Conservation (phyloP, 192 early-diverging fungal genomes). For the Gigaspora rosea region DNA sequence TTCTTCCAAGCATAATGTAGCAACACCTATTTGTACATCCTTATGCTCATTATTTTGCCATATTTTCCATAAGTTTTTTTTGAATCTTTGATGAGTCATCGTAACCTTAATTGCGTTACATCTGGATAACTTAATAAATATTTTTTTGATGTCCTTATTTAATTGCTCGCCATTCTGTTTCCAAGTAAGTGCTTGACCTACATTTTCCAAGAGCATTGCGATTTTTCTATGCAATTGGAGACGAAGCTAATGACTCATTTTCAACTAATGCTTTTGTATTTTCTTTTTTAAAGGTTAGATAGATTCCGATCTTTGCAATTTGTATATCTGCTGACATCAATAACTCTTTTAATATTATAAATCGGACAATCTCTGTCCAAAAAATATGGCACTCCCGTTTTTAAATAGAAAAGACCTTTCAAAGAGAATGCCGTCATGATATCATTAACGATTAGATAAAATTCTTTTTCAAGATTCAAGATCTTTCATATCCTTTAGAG, state of each 20-base stretch:
- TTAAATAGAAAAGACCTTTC: constrained; percentile 32
- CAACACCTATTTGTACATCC: constrained; percentile 27
- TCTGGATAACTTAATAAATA: constrained; percentile 31
- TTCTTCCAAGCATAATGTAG: constrained; percentile 18
- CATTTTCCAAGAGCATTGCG: neutral
- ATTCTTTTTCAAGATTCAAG: constrained; percentile 19
- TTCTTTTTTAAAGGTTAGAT: neutral
- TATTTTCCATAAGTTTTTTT: constrained; percentile 29
- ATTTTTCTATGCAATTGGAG: neutral
- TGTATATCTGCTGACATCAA: constrained; percentile 29
- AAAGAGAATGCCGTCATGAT: constrained; percentile 43
- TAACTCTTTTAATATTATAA: constrained; percentile 30
- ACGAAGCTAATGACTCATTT: neutral
- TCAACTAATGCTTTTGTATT: neutral
- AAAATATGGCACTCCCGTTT: constrained; percentile 24
- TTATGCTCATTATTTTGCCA: constrained; percentile 20
- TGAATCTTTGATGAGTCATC: constrained; percentile 24
- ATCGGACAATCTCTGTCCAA: constrained; percentile 32
- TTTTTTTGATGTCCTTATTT: constrained; percentile 15
- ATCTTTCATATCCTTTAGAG: constrained; percentile 16
- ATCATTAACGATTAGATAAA: constrained; percentile 41
- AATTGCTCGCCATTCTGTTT: constrained; percentile 27
- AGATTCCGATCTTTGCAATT: constrained; percentile 31
- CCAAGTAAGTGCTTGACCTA: neutral
- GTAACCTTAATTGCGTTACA: constrained; percentile 19